Evolutionary conservation across 202 grass and related monocot genomes (phyloP), one percentile per base, ranked within the genome.

Genomic region (Dendrocalamus latiflorus): DNA sequence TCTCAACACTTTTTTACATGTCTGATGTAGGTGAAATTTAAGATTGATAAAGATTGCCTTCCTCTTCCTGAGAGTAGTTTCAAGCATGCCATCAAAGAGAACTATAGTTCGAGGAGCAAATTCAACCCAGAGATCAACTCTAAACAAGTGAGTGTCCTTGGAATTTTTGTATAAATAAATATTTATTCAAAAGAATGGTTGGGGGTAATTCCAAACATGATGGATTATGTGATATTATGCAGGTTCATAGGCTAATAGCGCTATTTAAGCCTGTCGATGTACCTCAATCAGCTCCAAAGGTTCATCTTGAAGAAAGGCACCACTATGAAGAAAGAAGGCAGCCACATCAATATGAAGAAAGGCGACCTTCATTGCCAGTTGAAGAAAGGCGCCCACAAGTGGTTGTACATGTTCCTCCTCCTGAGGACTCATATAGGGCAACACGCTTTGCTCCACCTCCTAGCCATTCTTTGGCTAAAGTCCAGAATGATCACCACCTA

Each of bases 11-110:
- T n/a, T 14, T 59, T 80, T 70, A 58, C 63, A 10, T 80, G 53
- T 21, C 9, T 57, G 42, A 72, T 77, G 82, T 70, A 99, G 96
- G 93, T 99, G 67, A 99, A 94, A 88, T 99, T 99, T 86, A 94
- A 75, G 51, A 99, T 95, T 79, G 77, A 94, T 86, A 82, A 48
- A 77, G 93, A 96, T 72, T 99, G 93, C 66, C 79, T 90, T 79
- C 96, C 96, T 88, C 70, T 96, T 67, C 72, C 78, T 26, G 96
- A 99, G 86, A 85, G 62, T 84, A 89, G 74, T 73, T 92, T 99
- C 63, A 96, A 90, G 65, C 67, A 90, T 70, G 96, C 96, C 65
- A 96, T 96, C 51, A 81, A 87, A 80, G 96, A 99, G 60, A 99
- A 99, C 69, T 99, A 99, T 75, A 65, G 48, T 58, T 64, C 88